phyloP scores from a whole-genome alignment of 2,329 filamentous ascomycete species.

The Penicillium sp. region DNA sequence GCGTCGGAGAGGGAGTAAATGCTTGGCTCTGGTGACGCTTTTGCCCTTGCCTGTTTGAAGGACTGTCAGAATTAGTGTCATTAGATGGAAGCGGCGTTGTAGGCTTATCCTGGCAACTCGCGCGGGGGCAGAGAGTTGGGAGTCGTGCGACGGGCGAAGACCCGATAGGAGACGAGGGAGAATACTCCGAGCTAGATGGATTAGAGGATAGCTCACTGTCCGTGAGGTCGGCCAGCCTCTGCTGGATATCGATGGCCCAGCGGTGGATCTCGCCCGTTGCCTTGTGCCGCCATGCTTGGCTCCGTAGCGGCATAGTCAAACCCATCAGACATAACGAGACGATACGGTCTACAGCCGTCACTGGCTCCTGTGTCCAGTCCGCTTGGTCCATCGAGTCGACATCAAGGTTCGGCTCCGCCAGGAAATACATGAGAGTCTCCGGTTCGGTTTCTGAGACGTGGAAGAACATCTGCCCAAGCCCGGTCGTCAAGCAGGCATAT shows the following conservation, averaged over 20 bases:
- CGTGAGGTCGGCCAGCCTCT: neutral
- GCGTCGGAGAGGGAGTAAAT: neutral
- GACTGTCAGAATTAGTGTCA: neutral
- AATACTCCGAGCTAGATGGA: neutral
- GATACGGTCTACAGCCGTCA: neutral
- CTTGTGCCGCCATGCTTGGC: neutral
- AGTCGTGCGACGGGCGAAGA: neutral
- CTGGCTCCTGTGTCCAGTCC: neutral
- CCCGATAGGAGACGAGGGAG: neutral
- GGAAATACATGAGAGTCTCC: neutral
- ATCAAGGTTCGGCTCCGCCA: neutral
- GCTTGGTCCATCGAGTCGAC: neutral
- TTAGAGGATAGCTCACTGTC: conserved; percentile 2
- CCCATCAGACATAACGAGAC: neutral
- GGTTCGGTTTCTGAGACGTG: neutral
- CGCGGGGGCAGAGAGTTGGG: neutral
- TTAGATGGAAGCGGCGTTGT: neutral
- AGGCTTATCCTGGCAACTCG: neutral
- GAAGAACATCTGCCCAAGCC: neutral
- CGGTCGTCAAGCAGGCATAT: neutral
- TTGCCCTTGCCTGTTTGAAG: neutral
- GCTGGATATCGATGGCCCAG: neutral
- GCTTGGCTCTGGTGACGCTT: neutral
- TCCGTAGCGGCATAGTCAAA: neutral
- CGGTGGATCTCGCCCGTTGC: neutral